phyloP scores from a whole-genome alignment of 2,329 filamentous ascomycete species.

The Emergomyces orientalis region DNA sequence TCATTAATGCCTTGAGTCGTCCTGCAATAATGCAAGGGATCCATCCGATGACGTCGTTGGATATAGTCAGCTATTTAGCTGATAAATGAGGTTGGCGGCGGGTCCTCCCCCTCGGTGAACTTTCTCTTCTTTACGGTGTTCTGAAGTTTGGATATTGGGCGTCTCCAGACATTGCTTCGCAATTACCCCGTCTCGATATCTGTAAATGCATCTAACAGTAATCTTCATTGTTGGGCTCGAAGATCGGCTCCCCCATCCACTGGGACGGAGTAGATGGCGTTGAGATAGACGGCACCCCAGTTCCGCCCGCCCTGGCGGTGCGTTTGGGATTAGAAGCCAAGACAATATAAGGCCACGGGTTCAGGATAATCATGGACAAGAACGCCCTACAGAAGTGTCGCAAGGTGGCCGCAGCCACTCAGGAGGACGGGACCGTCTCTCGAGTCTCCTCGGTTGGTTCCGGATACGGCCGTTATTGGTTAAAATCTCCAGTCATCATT shows the following conservation, averaged over 20 bases:
- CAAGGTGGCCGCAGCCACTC: not conserved
- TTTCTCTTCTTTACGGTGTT: not conserved
- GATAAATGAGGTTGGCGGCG: not conserved
- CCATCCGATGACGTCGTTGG: conserved; percentile 3
- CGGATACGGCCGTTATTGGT: not conserved
- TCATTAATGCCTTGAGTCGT: not conserved
- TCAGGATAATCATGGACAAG: not conserved
- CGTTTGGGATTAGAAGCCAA: not conserved
- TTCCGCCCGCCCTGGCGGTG: not conserved
- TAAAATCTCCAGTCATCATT: not conserved
- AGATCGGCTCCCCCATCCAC: not conserved
- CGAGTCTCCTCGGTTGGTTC: not conserved
- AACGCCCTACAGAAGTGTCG: not conserved
- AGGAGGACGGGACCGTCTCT: not conserved
- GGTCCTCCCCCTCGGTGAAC: not conserved
- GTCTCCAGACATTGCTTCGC: not conserved
- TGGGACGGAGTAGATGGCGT: not conserved
- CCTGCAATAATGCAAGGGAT: not conserved
- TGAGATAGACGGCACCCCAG: not conserved
- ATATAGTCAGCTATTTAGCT: not conserved
- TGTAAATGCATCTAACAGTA: not conserved
- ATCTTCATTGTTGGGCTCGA: not conserved
- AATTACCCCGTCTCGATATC: not conserved
- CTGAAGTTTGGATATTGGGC: not conserved
- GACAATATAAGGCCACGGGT: not conserved